phyloP scores from a whole-genome alignment of 306 rosid genomes.

The Dicorynia guianensis region DNA sequence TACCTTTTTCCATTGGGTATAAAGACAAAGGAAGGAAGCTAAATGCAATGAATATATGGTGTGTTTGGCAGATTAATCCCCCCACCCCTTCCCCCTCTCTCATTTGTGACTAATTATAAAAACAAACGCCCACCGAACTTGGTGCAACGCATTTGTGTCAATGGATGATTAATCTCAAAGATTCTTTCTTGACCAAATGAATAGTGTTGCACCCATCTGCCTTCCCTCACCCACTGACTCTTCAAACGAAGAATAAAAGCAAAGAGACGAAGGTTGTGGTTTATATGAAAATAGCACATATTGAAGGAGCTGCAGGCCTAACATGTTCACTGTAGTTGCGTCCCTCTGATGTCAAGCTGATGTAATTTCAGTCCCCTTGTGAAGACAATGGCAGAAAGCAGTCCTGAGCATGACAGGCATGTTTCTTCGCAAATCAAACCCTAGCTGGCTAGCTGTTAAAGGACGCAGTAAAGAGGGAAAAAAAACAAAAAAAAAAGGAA shows the following conservation, averaged over 20 bases:
- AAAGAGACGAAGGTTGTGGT: neutral
- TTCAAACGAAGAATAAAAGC: neutral
- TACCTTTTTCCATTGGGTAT: conserved; percentile 24
- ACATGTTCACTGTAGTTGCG: neutral
- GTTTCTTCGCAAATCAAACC: no score
- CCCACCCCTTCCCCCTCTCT: no score
- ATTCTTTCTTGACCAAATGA: conserved; percentile 21
- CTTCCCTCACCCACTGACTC: neutral
- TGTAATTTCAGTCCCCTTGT: neutral
- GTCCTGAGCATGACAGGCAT: no score
- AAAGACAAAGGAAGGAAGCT: conserved; percentile 33
- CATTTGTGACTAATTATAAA: conserved; percentile 23
- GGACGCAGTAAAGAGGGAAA: no score
- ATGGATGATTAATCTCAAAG: conserved; percentile 32
- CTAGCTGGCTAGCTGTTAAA: no score
- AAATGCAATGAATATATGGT: conserved; percentile 44
- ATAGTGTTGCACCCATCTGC: no score
- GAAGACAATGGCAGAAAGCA: no score
- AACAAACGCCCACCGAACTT: conserved; percentile 32
- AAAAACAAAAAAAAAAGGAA: no score
- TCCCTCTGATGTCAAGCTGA: conserved; percentile 4
- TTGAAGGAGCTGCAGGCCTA: neutral
- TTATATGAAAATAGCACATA: neutral
- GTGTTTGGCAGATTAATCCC: conserved; percentile 18
- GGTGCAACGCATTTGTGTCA: conserved; percentile 44